Base-by-base conservation (phyloP, 2,329 filamentous ascomycete species). In the Canariomyces notabilis region DNA sequence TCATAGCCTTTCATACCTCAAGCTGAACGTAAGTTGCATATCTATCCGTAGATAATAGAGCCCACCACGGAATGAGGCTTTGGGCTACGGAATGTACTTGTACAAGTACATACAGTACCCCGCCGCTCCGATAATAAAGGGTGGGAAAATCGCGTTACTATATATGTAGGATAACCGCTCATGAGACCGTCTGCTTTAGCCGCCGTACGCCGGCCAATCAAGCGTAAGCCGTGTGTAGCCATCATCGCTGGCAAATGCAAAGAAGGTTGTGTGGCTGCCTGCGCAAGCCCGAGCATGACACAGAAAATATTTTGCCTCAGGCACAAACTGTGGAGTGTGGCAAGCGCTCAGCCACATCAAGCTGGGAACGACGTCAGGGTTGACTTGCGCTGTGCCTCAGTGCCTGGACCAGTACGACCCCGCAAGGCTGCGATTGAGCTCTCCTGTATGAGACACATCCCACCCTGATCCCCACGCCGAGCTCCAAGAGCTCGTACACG, bases 361-460 rank as follows among this genome's bases (percentile, higher is more conserved):
- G 26, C 26, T 14, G 20, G 11, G 18, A 16, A 34, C 43, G 46
- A 49, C 51, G 46, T 56, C 50, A 53, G 52, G 44, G 40, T 36
- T 39, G 35, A 35, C 21, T 32, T 22, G 16, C 14, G 14, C 16
- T 33, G 31, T 12, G 31, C 31, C 31, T 33, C 15, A 18, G 34
- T 9, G 15, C 12, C 34, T 11, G 20, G 32, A 18, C 33, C 37
- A 44, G 38, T 29, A 41, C 43, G 37, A 56, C 54, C 56, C 56
- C 56, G 55, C 56, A 56, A 57, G 56, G 53, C 51, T 57, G 54
- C 48, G 50, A 51, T 41, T n/a, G 42, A 50, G 52, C 50, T 50
- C 45, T 44, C 40, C 36, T 23, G 18, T 26, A 37, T 19, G 26
- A 42, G n/a, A 22, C 6, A 47, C 46, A 48, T 44, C 49, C 49